These are phyloP conservation scores for Brassica hybrid DNA, from an alignment of 441 rosid species.

Conservation along the genomic window DNA sequence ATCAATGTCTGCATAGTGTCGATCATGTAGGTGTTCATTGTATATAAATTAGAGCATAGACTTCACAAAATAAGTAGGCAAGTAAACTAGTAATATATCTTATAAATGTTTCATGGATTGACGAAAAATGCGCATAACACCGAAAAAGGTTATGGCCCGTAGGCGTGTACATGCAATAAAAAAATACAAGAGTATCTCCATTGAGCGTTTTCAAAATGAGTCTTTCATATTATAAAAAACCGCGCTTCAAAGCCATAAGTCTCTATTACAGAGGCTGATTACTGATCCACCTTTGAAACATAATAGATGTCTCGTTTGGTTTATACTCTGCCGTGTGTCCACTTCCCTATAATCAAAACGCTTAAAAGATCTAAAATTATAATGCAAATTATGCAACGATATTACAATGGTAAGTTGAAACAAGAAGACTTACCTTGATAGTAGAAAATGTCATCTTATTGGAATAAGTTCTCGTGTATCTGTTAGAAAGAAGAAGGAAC, in stretches of 20 bases:
- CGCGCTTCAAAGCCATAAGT: neutral
- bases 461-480: conserved; percentile 26
- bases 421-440: conserved; percentile 24
- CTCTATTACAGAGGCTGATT: conserved; percentile 1
- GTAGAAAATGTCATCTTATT: conserved; percentile 35
- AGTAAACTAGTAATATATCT: neutral
- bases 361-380: neutral
- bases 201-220: neutral
- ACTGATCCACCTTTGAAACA: conserved; percentile 28
- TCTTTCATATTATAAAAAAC: too few species aligned
- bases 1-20: too few species aligned
- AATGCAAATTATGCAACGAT: neutral
- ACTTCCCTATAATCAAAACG: conserved; percentile 14
- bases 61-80: neutral
- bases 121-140: neutral
- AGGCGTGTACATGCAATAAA: too few species aligned
- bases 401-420: neutral
- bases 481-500: neutral
- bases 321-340: conserved; percentile 24
- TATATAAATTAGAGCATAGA: neutral
- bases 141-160: neutral
- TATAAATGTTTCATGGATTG: neutral
- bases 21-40: neutral
- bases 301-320: conserved; percentile 3
- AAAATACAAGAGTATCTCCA: too few species aligned